phyloP scores from a whole-genome alignment of 371 early-diverging fungal genomes.

The Apophysomyces ossiformis region DNA sequence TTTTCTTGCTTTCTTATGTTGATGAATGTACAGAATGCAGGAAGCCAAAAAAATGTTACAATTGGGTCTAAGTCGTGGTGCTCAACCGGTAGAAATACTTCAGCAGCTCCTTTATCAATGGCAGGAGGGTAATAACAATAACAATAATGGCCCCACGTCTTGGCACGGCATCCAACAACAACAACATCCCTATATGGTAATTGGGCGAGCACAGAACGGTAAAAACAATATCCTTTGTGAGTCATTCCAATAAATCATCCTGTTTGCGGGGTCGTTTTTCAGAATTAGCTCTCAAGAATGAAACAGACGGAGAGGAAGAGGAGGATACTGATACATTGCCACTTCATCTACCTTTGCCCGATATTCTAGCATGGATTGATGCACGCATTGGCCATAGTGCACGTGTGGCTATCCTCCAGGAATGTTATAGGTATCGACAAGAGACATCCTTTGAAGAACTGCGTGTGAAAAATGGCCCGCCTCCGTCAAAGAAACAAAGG shows the following conservation, averaged over 20 bases:
- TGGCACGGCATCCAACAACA: too few species aligned
- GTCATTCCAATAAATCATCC: too few species aligned
- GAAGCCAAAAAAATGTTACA: conserved; percentile 24
- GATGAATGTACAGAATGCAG: conserved; percentile 12
- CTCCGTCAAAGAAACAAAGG: background rate
- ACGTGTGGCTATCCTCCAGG: conserved; percentile 23
- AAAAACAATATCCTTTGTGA: too few species aligned
- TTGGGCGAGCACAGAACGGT: too few species aligned
- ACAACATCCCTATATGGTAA: too few species aligned
- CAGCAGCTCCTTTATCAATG: conserved; percentile 13
- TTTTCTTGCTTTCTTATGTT: too few species aligned
- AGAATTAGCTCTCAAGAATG: background rate
- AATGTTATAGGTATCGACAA: conserved; percentile 15
- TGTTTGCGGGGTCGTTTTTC: background rate
- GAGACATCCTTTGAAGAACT: conserved; percentile 36
- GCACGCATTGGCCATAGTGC: conserved; percentile 13
- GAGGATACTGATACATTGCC: background rate
- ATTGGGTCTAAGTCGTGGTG: conserved; percentile 27
- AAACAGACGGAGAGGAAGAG: background rate
- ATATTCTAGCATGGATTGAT: conserved; percentile 21
- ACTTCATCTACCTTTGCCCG: conserved; percentile 2
- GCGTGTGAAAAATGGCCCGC: conserved; percentile 13
- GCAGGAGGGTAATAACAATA: background rate
- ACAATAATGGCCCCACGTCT: too few species aligned
- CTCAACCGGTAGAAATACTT: conserved; percentile 27